These are phyloP conservation scores for Syzygium jambos DNA, from an alignment of 345 rosid genomes.

Conservation along the genomic window DNA sequence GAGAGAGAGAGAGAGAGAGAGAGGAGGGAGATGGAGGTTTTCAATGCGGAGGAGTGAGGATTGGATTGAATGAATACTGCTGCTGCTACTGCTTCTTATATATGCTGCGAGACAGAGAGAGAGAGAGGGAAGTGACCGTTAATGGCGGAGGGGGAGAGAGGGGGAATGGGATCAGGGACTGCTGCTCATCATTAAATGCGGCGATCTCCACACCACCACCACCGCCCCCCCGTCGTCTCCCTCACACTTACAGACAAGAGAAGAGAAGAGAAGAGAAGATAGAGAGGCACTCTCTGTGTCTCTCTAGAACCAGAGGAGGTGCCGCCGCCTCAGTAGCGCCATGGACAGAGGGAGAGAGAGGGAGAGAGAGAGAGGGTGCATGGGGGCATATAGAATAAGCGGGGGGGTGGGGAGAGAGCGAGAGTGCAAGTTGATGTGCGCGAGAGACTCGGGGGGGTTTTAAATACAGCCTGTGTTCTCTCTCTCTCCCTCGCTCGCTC, in stretches of 20 bases:
- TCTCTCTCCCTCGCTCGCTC: neutral
- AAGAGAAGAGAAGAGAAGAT: neutral
- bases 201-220: neutral
- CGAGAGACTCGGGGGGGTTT: neutral
- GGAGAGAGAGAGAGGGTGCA: neutral
- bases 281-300: neutral
- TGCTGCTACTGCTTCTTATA: neutral
- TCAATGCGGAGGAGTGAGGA: neutral
- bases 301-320: neutral
- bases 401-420: neutral
- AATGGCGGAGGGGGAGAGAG: neutral
- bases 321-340: neutral
- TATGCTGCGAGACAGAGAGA: neutral
- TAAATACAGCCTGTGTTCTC: neutral
- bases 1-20: neutral
- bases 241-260: neutral
- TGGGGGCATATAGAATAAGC: neutral
- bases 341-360: neutral
- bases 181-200: neutral
- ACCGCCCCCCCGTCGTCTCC: neutral
- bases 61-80: neutral
- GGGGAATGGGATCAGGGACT: neutral
- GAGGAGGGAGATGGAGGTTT: neutral
- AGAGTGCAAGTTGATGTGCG: neutral
- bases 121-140: neutral